phyloP scores from a whole-genome alignment of 148 eudicot genomes.

The Gaultheria prostrata region DNA sequence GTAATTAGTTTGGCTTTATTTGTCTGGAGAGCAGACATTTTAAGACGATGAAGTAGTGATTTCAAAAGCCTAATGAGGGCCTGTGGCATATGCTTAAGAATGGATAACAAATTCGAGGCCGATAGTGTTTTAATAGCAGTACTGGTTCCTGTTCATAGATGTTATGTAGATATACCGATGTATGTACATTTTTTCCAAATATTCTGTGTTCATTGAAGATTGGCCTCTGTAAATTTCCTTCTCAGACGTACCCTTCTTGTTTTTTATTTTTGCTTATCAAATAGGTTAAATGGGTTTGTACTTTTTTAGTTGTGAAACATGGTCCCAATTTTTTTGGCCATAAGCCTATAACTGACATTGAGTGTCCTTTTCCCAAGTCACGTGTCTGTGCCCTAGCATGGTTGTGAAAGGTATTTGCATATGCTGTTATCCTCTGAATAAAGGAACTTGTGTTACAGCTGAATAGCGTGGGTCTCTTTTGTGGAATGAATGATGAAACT shows the following conservation, averaged over 20 bases:
- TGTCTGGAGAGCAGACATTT: background rate
- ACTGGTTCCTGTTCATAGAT: background rate
- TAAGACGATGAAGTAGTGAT: background rate
- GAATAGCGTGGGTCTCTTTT: conserved; percentile 2
- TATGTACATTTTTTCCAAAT: background rate
- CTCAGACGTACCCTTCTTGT: background rate
- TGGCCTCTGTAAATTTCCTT: background rate
- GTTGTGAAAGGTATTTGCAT: background rate
- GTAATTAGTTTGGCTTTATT: background rate
- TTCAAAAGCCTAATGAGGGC: conserved; percentile 2
- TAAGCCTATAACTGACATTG: background rate
- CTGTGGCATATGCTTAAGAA: background rate
- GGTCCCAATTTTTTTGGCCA: background rate
- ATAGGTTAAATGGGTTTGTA: background rate
- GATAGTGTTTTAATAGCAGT: background rate
- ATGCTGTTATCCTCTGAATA: background rate
- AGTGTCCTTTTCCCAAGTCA: background rate
- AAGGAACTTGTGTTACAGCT: background rate
- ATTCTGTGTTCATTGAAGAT: background rate
- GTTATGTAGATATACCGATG: background rate
- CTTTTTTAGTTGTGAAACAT: background rate
- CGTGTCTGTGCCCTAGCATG: background rate
- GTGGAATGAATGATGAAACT: conserved; percentile 14
- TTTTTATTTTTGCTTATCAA: background rate
- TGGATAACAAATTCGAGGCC: background rate